Evolutionary conservation across 1,284 basidiomycete species (phyloP).

Genomic region (Ceratobasidium sp.): DNA sequence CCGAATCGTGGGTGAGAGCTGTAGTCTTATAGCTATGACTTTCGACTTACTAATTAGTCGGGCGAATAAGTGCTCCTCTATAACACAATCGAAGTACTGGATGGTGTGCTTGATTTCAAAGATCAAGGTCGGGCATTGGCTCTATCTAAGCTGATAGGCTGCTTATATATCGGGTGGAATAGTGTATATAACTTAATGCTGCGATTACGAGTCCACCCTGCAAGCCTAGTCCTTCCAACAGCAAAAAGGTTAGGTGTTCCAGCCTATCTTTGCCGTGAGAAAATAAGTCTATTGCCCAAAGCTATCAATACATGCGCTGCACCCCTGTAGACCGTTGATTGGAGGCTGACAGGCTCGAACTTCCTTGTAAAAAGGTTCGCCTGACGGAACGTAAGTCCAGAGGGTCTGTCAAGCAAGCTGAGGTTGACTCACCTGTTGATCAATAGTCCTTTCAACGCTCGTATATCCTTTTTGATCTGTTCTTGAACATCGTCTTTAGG

Average conservation of each 20-base stretch:
- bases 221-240: too few relatives aligned
- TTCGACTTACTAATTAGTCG: not conserved
- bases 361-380: slow-evolving; percentile 21
- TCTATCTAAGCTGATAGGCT: too few relatives aligned
- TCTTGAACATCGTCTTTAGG: slow-evolving; percentile 32
- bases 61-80: slow-evolving; percentile 18
- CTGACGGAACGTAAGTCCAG: not conserved
- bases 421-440: slow-evolving; percentile 32
- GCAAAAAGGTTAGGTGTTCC: too few relatives aligned
- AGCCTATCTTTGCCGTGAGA: too few relatives aligned
- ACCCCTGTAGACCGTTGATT: not conserved
- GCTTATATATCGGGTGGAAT: too few relatives aligned
- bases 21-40: not conserved
- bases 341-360: not conserved
- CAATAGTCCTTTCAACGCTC: slow-evolving; percentile 21
- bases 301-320: not conserved
- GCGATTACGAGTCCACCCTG: too few relatives aligned
- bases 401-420: not conserved
- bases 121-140: too few relatives aligned
- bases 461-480: slow-evolving; percentile 36
- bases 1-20: not conserved
- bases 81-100: slow-evolving; percentile 33
- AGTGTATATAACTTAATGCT: too few relatives aligned
- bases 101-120: slow-evolving; percentile 43
- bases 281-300: too few relatives aligned